Evolutionary conservation across 2,329 filamentous ascomycete species (phyloP), one percentile per base, ranked within the genome.

Genomic region (Trichophyton equinum): DNA sequence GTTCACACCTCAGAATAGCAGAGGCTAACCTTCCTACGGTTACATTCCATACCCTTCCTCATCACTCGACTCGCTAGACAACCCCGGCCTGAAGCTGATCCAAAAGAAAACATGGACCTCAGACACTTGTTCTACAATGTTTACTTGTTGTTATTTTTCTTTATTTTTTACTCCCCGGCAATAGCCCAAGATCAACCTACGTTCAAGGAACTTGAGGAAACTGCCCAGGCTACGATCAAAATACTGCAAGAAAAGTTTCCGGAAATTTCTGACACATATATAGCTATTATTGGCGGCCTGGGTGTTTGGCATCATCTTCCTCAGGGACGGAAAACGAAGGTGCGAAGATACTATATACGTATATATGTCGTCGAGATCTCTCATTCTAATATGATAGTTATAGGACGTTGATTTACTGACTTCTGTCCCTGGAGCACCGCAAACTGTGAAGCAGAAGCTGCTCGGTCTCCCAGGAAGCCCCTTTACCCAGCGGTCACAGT

Each of bases 371-470:
- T n/a, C 8, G 6, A 46, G 18, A 20, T 8, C 18, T 46, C 18
- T 7, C 18, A 46, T 22, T 46, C 18, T 46, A 15, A 42, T 8
- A 46, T 20, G 18, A 20, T 30, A 7, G 15, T 18, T 18, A 6
- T 30, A 62, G 61, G 57, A 62, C 40, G 57, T 62, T 38, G 61
- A 62, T 40, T 60, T 62, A 33, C n/a, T 62, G 15, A 62, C 57
- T 57, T 60, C 61, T 11, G 49, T 60, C 5, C 27, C 44, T 8
- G 57, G 57, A 7, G 61, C 61, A 1, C 61, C 61, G 40, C 38
- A 55, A 27, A 18, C 49, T 20, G 61, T 62, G 20, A 60, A 62
- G 46, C 20, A 25, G 15, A 59, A 60, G 25, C 49, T 62, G 22
- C 61, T 62, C 27, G 22, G 36, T n/a, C 1, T 62, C 8, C 57